Percentiles rank a stretch among this genome's conserved stretches.
phyloP scores from a whole-genome alignment of 2,329 filamentous ascomycete species.

The Ophiostoma tasmaniense region DNA sequence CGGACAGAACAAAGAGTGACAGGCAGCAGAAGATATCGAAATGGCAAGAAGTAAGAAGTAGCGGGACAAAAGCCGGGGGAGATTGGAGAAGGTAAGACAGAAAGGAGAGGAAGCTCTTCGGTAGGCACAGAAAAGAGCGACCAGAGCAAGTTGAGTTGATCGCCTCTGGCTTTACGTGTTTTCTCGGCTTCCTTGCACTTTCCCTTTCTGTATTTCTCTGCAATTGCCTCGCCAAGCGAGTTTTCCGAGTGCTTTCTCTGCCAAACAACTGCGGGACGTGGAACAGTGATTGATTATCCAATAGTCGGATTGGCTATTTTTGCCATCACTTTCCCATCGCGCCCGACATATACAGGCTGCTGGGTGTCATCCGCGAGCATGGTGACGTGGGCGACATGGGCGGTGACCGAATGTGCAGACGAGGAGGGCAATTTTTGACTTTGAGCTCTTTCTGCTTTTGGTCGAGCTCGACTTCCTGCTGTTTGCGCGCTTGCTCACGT shows the following conservation, averaged over 20 bases:
- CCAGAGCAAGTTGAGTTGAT: neutral
- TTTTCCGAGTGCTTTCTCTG: neutral
- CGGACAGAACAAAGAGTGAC: neutral
- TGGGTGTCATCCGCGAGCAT: neutral
- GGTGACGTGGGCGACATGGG: conserved; percentile 3
- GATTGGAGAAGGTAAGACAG: neutral
- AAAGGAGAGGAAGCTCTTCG: neutral
- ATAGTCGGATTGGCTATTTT: neutral
- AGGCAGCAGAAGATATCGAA: neutral
- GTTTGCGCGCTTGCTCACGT: conserved; percentile 4
- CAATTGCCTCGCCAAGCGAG: neutral
- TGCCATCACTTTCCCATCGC: neutral
- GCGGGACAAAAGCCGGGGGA: neutral
- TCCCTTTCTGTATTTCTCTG: neutral
- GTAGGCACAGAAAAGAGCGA: neutral
- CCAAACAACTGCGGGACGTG: neutral
- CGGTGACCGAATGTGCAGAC: neutral
- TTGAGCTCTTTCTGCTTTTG: neutral
- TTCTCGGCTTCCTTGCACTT: neutral
- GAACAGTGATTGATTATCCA: neutral
- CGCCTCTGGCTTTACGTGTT: neutral
- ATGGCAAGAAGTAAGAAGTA: neutral
- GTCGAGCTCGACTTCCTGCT: neutral
- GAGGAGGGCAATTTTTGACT: neutral
- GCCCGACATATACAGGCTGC: neutral